A percentile compares a stretch with the other conserved stretches of the same genome.
phyloP scores from a whole-genome alignment of 192 early-diverging fungal genomes.

The Jimgerdemannia lactiflua region DNA sequence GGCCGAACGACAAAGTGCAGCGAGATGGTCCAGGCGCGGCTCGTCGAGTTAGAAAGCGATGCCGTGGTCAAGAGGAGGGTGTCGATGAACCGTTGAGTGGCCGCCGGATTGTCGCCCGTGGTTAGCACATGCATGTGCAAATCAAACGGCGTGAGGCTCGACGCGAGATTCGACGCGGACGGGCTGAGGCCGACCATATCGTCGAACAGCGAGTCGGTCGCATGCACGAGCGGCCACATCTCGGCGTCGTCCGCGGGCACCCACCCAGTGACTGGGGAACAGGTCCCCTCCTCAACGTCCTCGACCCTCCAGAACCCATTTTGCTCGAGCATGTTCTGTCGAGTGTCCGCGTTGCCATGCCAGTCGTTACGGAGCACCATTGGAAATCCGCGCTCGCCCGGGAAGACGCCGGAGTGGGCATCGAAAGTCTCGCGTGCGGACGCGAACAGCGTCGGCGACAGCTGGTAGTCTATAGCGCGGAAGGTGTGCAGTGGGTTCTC shows the following conservation, averaged over 20 bases:
- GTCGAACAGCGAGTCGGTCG: not conserved
- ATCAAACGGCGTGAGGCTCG: not conserved
- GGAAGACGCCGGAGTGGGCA: not conserved
- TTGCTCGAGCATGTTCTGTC: not conserved
- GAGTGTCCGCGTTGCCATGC: not conserved
- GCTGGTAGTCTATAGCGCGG: not conserved
- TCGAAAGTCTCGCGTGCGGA: not conserved
- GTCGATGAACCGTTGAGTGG: not conserved
- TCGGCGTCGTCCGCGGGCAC: not conserved
- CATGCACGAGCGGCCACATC: not conserved
- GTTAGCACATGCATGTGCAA: not conserved
- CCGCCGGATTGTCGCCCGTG: not conserved
- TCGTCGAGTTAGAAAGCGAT: not conserved
- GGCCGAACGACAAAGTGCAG: not conserved
- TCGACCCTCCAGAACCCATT: not conserved
- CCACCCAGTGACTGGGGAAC: not conserved
- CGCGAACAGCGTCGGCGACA: not conserved
- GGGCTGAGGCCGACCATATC: not conserved
- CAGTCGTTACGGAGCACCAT: not conserved
- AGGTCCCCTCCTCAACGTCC: not conserved
- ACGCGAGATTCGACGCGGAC: not conserved
- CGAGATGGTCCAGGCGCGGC: not conserved
- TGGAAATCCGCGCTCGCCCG: not conserved
- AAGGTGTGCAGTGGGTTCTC: not conserved
- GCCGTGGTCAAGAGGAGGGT: not conserved